Evolutionary conservation across 1,139 yeast species (phyloP), one percentile per base, ranked within the genome.

Genomic region (Arxiozyma heterogenica): DNA sequence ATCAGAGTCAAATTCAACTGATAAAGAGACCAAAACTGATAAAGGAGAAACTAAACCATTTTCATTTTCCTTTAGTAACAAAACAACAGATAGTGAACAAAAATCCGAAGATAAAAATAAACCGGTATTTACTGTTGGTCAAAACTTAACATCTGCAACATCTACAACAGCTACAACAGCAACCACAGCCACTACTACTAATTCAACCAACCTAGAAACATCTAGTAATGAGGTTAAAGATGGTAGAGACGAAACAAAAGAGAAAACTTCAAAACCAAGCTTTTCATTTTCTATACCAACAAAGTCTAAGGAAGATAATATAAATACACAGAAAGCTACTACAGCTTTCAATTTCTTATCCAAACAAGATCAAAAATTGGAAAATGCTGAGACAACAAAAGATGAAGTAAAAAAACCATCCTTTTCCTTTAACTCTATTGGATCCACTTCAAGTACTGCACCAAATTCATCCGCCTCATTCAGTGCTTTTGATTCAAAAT

Each of bases 21-120:
- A 48, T 34, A 49, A 46, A 27, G 50, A 50, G 50, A 3, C 18
- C 23, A 17, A 53, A 4, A 51, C 50, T 30, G 41, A 43, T 12
- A 51, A 50, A 22, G 53, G 42, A 18, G 38, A 42, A n/a, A 64
- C 59, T 50, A 59, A 70, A 12, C 50, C 64, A n/a, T 58, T 70
- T 12, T 53, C 62, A 17, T 68, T 70, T 52, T 55, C 67, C 15
- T 69, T 70, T 54, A 66, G 68, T 38, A 25, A 49, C 17, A 34
- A 61, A 20, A 23, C 47, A 17, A n/a, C 59, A 17, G 38, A 49
- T 20, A 47, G 51, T 22, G 45, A 50, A 23, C 51, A 51, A n/a
- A 39, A 42, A 22, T 17, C 12, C n/a, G 25, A 41, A 15, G 27
- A 34, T 25, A 52, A 18, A n/a, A 54, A 30, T 22, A 60, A 62